These are phyloP conservation scores for Leishmania guyanensis DNA, from an alignment of 208 protist species.

Conservation along the genomic window DNA sequence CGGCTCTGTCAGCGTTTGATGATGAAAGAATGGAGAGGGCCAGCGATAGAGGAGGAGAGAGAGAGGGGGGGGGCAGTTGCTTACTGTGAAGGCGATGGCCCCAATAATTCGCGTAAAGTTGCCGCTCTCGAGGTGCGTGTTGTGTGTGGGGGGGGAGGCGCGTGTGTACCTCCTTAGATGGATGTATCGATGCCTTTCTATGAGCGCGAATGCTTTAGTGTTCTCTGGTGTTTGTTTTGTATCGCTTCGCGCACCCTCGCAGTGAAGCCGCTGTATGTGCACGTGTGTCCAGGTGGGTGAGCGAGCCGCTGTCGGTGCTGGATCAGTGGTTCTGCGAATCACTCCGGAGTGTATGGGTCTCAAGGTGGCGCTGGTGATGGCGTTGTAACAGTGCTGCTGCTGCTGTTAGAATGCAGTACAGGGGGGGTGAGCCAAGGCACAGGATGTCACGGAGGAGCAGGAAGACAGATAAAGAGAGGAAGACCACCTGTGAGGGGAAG, in stretches of 20 bases:
- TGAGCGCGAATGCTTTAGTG: not conserved
- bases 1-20: not conserved
- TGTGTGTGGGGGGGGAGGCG: not conserved
- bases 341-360: not conserved
- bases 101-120: not conserved
- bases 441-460: not conserved
- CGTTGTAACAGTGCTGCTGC: not conserved
- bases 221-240: not conserved
- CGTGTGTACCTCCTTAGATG: not conserved
- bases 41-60: not conserved
- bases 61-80: not conserved
- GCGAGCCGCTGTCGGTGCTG: not conserved
- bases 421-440: not conserved
- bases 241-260: not conserved
- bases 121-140: conserved; percentile 1
- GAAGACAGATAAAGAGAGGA: not conserved
- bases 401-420: not conserved
- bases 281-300: not conserved
- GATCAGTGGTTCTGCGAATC: too few relatives aligned
- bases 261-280: not conserved
- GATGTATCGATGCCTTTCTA: not conserved
- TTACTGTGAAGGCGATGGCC: not conserved
- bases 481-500: not conserved
- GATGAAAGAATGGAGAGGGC: not conserved
- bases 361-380: not conserved